A percentile compares a stretch with the other conserved stretches of the same genome.
phyloP scores from a whole-genome alignment of 164 flowering plant species.

The Vitis riparia region DNA sequence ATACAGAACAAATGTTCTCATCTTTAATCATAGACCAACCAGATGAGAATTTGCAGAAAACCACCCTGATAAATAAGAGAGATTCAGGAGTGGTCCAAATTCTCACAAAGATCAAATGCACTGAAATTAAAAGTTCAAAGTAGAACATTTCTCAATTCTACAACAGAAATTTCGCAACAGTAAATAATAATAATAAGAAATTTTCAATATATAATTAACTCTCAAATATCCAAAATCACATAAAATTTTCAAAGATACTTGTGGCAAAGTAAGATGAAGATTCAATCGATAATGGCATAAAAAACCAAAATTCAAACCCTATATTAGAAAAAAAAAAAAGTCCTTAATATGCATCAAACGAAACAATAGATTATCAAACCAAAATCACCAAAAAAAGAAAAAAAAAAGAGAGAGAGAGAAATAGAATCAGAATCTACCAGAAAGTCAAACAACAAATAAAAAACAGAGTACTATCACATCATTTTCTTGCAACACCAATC shows the following conservation, averaged over 20 bases:
- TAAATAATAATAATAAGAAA: neutral
- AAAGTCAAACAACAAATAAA: no score
- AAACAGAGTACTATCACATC: no score
- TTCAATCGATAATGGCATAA: no score
- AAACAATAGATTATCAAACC: no score
- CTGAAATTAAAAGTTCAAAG: neutral
- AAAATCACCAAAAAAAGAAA: no score
- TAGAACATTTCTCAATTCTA: neutral
- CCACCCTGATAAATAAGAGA: neutral
- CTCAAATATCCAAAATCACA: neutral
- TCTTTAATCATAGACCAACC: slow-evolving; percentile 17
- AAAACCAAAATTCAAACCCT: no score
- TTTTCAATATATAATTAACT: neutral
- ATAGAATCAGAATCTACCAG: no score
- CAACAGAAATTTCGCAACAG: neutral
- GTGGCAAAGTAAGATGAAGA: no score
- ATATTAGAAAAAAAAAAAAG: no score
- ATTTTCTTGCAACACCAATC: no score
- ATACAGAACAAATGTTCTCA: slow-evolving; percentile 44
- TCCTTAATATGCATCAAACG: no score
- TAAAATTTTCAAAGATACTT: neutral
- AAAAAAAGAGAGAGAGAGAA: no score
- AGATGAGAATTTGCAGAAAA: neutral
- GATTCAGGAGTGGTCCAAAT: neutral
- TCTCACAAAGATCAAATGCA: neutral